These are phyloP conservation scores for Solanum chiquidenum DNA, from an alignment of 257 asterid genomes.

Conservation along the genomic window DNA sequence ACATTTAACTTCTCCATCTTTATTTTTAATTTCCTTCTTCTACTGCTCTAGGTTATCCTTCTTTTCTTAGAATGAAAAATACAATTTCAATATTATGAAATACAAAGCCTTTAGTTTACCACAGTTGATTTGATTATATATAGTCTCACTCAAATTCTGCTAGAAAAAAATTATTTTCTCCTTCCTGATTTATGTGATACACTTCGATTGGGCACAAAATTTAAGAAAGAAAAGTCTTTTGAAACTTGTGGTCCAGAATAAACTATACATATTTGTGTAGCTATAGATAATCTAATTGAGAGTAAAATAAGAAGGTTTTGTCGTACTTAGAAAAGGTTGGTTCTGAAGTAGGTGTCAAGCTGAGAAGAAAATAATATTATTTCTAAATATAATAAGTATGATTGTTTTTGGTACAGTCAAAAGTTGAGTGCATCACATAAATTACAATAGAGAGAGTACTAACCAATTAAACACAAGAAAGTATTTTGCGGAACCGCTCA, in stretches of 20 bases:
- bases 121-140: background rate
- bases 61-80: background rate
- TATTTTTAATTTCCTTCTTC: background rate
- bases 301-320: background rate
- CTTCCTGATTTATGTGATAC: background rate
- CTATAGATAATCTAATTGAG: background rate
- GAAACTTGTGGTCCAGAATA: background rate
- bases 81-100: background rate
- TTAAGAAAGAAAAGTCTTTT: background rate
- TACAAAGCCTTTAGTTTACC: background rate
- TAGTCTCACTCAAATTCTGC: background rate
- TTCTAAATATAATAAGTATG: background rate
- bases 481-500: background rate
- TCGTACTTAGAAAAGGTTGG: background rate
- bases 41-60: background rate
- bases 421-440: background rate
- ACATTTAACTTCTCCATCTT: background rate
- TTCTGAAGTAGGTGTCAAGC: background rate
- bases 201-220: background rate
- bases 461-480: background rate
- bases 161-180: background rate
- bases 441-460: background rate
- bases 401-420: background rate
- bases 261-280: background rate
- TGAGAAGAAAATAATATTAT: background rate